Conservation (phyloP, 805 yeast species). For the Dipodascus geniculatus region DNA sequence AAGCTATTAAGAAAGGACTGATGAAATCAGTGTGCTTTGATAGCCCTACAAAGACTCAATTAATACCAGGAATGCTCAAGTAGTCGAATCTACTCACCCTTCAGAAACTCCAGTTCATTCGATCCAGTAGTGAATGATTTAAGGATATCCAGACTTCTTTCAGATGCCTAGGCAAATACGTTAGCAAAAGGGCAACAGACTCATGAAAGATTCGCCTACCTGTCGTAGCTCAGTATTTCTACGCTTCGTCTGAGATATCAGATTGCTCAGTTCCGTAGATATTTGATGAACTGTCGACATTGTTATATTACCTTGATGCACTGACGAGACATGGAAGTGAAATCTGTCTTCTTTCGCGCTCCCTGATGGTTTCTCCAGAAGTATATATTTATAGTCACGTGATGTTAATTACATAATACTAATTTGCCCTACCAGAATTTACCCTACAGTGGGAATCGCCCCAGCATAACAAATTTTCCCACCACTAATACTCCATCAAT, state of each 20-base stretch:
- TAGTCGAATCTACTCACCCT: slow-evolving; percentile 12
- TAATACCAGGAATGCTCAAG: not conserved
- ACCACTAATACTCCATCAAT: not conserved
- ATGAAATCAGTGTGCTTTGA: slow-evolving; percentile 42
- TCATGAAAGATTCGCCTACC: slow-evolving; percentile 24
- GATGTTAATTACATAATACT: no score
- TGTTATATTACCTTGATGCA: not conserved
- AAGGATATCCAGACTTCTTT: slow-evolving; percentile 37
- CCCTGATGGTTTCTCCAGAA: no score
- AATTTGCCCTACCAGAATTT: no score
- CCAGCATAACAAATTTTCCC: not conserved
- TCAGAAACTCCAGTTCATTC: slow-evolving; percentile 16
- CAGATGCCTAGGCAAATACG: slow-evolving; percentile 29
- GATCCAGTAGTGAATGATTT: slow-evolving; percentile 25
- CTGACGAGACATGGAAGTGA: not conserved
- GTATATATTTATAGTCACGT: no score
- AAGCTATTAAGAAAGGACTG: slow-evolving; percentile 59
- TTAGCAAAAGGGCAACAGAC: slow-evolving; percentile 11
- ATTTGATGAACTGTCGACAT: slow-evolving; percentile 41
- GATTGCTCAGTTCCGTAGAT: slow-evolving; percentile 42
- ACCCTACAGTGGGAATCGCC: not conserved
- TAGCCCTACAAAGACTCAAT: slow-evolving; percentile 20
- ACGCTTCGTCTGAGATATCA: slow-evolving; percentile 62
- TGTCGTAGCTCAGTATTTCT: slow-evolving; percentile 57
- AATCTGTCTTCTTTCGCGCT: not conserved